Percentiles rank a stretch among this genome's conserved stretches.
Conservation (phyloP, 805 yeast species). For the Helenozyma baotianmanensis region DNA sequence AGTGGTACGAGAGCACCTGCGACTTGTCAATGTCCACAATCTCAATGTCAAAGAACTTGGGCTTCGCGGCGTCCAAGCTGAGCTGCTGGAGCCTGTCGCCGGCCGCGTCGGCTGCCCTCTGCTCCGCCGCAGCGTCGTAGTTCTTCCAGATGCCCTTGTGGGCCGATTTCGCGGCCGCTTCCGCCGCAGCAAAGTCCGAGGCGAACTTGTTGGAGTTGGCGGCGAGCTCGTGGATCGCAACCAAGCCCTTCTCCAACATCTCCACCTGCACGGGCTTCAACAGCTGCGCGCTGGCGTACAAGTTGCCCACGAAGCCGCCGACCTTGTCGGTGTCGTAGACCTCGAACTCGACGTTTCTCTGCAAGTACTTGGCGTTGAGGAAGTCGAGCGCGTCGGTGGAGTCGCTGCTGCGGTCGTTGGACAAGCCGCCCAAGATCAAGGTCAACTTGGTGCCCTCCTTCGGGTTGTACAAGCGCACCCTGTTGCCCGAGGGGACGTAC, state of each 20-base stretch:
- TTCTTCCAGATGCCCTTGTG: slow-evolving; percentile 66
- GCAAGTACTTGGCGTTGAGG: slow-evolving; percentile 53
- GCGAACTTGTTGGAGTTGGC: slow-evolving; percentile 53
- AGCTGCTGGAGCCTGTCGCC: slow-evolving; percentile 17
- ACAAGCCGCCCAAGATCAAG: slow-evolving; percentile 72
- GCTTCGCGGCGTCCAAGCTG: slow-evolving; percentile 25
- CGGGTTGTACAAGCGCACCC: slow-evolving; percentile 64
- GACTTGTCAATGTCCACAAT: slow-evolving; percentile 50
- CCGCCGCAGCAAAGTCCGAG: slow-evolving; percentile 54
- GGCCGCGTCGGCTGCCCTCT: slow-evolving; percentile 24
- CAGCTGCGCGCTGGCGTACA: slow-evolving; percentile 48
- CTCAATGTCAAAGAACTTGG: slow-evolving; percentile 48
- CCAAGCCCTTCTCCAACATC: slow-evolving; percentile 60
- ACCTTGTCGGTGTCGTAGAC: slow-evolving; percentile 67
- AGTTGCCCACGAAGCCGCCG: slow-evolving; percentile 76
- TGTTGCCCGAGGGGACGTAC: slow-evolving; percentile 60
- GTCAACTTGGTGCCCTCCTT: slow-evolving; percentile 67
- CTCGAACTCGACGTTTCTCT: slow-evolving; percentile 69
- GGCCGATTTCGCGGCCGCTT: slow-evolving; percentile 51
- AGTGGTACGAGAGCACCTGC: slow-evolving; percentile 40
- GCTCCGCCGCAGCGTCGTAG: slow-evolving; percentile 42
- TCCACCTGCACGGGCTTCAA: slow-evolving; percentile 51
- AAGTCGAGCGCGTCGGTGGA: slow-evolving; percentile 49
- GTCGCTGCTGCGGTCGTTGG: slow-evolving; percentile 35
- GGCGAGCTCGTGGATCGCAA: slow-evolving; percentile 61